Base-by-base conservation (phyloP, 768 basidiomycete species). In the Naematelia encephala region DNA sequence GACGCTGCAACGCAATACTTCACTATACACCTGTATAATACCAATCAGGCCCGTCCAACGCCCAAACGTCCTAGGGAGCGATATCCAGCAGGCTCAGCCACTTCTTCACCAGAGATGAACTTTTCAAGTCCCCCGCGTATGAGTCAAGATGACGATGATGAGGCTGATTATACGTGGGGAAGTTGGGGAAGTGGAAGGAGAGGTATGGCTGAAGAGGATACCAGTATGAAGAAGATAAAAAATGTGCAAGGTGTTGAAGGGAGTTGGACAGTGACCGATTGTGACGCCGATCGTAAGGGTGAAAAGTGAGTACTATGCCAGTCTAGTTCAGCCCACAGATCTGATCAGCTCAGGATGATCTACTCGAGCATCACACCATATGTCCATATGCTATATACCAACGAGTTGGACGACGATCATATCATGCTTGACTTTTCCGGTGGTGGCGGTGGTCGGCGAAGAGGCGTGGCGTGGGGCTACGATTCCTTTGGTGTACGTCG, bases 241-340 rank as follows among this genome's bases (percentile, higher is more conserved):
- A 85, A 84, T 0, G 87, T 94, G 47, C 82, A 85, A 70, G 93
- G 89, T 0, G 80, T 83, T 29, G 82, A 84, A 14, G 89, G 89
- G 0, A 81, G 84, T 30, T 98, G 92, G 93, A 96, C 93, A 0
- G 89, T 98, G 57, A 97, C 92, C 5, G 96, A 97, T 78, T 88
- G 88, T 21, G 90, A 96, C 77, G 80, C 92, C 19, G 91, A 90
- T 60, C 86, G 87, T 64, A 86, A 92, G 79, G 86, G 88, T 86
- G 86, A 67, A 21, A 70, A 67, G 78, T 63, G 29, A 14, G 56
- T 63, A 55, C 14, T 4, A 22, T 23, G 25, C 11, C 23, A 22
- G 43, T 22, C 47, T 25, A n/a, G 5, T n/a, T 25, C 46, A 28
- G 42, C 27, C 14, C 27, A 53, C 30, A 51, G 52, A 2, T 48